Base-by-base conservation (phyloP, 257 asterid genomes). In the Solanum virginianum region DNA sequence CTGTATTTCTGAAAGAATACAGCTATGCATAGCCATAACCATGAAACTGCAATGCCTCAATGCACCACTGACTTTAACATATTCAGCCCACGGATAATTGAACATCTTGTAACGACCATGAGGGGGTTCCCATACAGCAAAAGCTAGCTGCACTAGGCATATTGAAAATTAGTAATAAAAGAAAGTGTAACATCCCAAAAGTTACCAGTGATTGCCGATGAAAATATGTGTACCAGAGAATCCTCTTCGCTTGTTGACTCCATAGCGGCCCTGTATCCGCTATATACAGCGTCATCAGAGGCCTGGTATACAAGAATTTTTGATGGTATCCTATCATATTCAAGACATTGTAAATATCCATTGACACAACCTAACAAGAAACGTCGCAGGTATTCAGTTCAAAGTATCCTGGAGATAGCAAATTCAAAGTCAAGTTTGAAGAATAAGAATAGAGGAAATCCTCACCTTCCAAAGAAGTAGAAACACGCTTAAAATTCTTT, bases 51-150 rank as follows among this genome's bases (percentile, higher is more conserved):
- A 94, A 85, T 97, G 98, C 94, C 98, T 89, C 18, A 97, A 77
- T 53, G 98, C 97, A 70, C 99, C 98, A 54, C 98, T 97, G 81
- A 95, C 97, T 92, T 92, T 95, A 32, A 97, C 96, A 86, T 94
- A 97, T 13, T 93, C 93, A 55, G 90, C 86, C 99, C 98, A 95
- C 2, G 99, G 99, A 88, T 94, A 97, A 2, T 87, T 92, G 68
- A 93, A 94, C 98, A 95, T 97, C 65, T 85, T 97, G 92, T 97
- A 97, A 32, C 94, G 98, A 32, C 99, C 99, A 71, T 97, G 99
- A 86, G 99, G 98, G 2, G 98, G 99, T 89, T 97, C 99, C 99
- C 99, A 97, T 62, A 90, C 75, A 10, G 99, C 99, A 85, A 95
- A 97, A 81, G 92, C 92, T 62, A 94, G 86, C 98, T 93, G 92